Evolutionary conservation across 805 yeast genomes (phyloP), one percentile per base, ranked within the genome.

Genomic region (Pichia nanzhaoensis): DNA sequence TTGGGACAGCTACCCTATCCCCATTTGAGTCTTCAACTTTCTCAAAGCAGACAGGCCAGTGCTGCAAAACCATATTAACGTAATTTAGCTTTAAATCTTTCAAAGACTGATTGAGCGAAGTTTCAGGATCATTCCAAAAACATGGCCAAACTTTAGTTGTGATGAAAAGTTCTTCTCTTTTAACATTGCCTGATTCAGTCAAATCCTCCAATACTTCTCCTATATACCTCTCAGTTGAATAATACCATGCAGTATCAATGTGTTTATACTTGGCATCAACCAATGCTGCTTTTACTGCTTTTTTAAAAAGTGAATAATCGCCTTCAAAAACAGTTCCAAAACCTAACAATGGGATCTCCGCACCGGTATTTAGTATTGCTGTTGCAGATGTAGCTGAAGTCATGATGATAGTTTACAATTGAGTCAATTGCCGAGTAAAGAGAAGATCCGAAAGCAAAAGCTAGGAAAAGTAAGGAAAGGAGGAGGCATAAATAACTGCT

Each of bases 101-200:
- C 24, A 16, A 24, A 7, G 77, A 72, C 27, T 51, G 42, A 24
- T 71, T 64, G 41, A 73, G 54, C 1, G 77, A 71, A 42, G 61
- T 61, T 35, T 58, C 69, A 1, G 75, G 74, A 30, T 61, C 21
- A 54, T 51, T 37, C 60, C 66, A 46, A 9, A 54, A 56, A 3
- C 69, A 61, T 47, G 69, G 63, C 77, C 83, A 78, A 45, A 84
- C 72, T 60, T 85, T 85, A 49, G 93, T 84, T 52, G 91, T 84
- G 54, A 85, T 68, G 55, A 81, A 85, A 17, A 85, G 51, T 46
- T 72, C 75, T 50, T 76, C 75, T 56, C 81, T 66, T 52, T 70
- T 70, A 41, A 73, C 60, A 16, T 58, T 55, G 12, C 77, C 75
- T 46, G 68, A 71, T 14, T 62, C 70, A 47, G 77, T 65, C 46